Percentiles rank a stretch among this genome's conserved stretches.
These are phyloP conservation scores for Microcos paniculata DNA, from an alignment of 345 rosid genomes.

Conservation along the genomic window DNA sequence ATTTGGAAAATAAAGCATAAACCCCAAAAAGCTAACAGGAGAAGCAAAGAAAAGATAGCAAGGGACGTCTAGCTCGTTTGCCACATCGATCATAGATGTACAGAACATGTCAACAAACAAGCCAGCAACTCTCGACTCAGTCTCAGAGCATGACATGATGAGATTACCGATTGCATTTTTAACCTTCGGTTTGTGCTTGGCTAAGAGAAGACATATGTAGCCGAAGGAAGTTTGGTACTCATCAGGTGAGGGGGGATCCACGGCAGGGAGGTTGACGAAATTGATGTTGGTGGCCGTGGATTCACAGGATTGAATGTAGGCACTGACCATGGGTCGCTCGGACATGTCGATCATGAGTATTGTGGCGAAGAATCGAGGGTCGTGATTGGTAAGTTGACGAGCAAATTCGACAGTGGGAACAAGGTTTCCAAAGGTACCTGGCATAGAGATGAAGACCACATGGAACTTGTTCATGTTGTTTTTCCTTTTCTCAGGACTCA, in stretches of 20 bases:
- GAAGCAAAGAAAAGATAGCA: slow-evolving; percentile 33
- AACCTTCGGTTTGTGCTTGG: slow-evolving; percentile 23
- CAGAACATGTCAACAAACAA: slow-evolving; percentile 37
- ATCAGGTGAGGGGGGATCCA: slow-evolving; percentile 18
- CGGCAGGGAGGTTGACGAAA: slow-evolving; percentile 27
- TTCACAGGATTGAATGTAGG: slow-evolving; percentile 22
- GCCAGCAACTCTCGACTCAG: slow-evolving; percentile 20
- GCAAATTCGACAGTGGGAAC: not conserved
- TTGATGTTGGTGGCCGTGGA: slow-evolving; percentile 1
- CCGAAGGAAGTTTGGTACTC: slow-evolving; percentile 23
- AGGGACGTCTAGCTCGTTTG: slow-evolving; percentile 27
- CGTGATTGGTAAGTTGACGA: slow-evolving; percentile 12
- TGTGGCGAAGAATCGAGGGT: slow-evolving; percentile 24
- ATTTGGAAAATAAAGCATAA: slow-evolving; percentile 20
- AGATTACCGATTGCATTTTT: slow-evolving; percentile 20
- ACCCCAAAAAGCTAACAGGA: slow-evolving; percentile 32
- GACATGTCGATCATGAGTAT: slow-evolving; percentile 17
- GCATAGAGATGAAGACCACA: no score
- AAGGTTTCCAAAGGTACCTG: no score
- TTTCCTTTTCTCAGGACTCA: no score
- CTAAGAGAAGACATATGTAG: slow-evolving; percentile 11
- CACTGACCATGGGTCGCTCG: slow-evolving; percentile 20
- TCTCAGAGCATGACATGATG: not conserved
- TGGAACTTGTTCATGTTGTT: no score
- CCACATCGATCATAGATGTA: slow-evolving; percentile 34